Base-by-base conservation (phyloP, 352 stramenopile species). In the Pythium periplocum region DNA sequence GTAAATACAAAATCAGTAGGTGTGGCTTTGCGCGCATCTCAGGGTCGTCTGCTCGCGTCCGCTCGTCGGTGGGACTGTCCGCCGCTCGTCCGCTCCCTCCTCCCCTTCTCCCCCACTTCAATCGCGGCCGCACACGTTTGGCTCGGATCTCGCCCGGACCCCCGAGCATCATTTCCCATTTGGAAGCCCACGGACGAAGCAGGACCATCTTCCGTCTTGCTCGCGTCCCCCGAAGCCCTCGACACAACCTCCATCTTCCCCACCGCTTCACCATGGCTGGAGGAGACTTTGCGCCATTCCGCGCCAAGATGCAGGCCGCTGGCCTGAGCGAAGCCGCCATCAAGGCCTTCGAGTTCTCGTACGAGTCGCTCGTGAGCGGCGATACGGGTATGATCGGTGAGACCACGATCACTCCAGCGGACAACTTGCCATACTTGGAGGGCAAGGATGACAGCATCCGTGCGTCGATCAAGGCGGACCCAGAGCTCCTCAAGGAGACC, bases 321-420 rank as follows among this genome's bases (percentile, higher is more conserved):
- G 94, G 95, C 45, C 88, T 98, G 55, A 97, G 90, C 56, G 77
- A 91, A 38, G 96, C 96, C 17, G 96, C 96, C 55, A 98, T 99
- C 75, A 95, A 96, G 62, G 93, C 96, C 46, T 99, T 99, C 62
- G 93, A 98, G 82, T 98, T 92, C 65, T 98, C 93, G 45, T 99
- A 98, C 79, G 83, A 96, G 47, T 95, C 95, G 33, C 89, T 99
- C 43, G 80, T 95, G 59, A 90, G 84, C 57, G 90, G 90, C 62
- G 90, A 97, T 52, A 97, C 90, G 30, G 96, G 96, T 60, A 98
- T 98, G 83, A 99, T 99, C 68, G 66, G 91, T 35, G 96, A 99
- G 71, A 70, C 71, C 47, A 95, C 86, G 53, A 99, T 99, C 66
- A 68, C 80, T 49, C 83, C 95, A 33, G 82, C 85, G 37, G 73